Evolutionary conservation across 192 early-diverging fungal species (phyloP).

Genomic region (Pilaira anomala): DNA sequence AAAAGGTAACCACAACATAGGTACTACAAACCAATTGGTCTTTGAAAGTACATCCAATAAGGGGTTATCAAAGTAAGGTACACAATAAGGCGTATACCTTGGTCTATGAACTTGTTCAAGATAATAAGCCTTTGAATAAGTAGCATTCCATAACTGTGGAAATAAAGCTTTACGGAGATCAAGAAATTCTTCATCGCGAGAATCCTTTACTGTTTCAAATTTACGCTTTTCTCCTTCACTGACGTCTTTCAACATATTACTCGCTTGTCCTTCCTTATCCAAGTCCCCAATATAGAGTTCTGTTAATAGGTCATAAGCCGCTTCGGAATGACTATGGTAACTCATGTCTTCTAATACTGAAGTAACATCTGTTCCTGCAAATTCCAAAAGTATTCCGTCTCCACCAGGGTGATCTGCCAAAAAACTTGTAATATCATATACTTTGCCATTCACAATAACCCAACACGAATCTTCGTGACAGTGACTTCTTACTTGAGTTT

Average conservation of each 20-base stretch:
- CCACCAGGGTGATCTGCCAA: slow-evolving; percentile 91
- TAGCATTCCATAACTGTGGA: slow-evolving; percentile 71
- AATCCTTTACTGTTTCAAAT: slow-evolving; percentile 25
- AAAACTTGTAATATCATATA: slow-evolving; percentile 88
- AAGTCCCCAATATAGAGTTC: slow-evolving; percentile 76
- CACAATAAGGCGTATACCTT: slow-evolving; percentile 70
- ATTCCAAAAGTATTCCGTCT: slow-evolving; percentile 79
- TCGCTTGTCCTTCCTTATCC: not conserved
- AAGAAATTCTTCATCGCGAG: slow-evolving; percentile 60
- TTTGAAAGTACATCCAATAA: slow-evolving; percentile 78
- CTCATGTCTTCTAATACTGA: slow-evolving; percentile 68
- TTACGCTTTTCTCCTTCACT: not conserved
- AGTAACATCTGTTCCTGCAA: slow-evolving; percentile 80
- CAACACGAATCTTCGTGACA: slow-evolving; percentile 67
- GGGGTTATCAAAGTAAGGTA: slow-evolving; percentile 75
- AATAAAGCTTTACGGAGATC: slow-evolving; percentile 81
- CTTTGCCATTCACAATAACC: slow-evolving; percentile 76
- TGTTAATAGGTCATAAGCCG: slow-evolving; percentile 81
- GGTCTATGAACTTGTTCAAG: slow-evolving; percentile 88
- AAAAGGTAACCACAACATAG: slow-evolving; percentile 82
- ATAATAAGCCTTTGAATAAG: slow-evolving; percentile 80
- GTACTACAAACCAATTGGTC: slow-evolving; percentile 90
- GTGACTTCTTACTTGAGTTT: slow-evolving; percentile 65
- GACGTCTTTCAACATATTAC: not conserved
- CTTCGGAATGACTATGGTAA: slow-evolving; percentile 75